Base-by-base conservation (phyloP, 73 alveolate genomes). In the Effrenium voratum region DNA sequence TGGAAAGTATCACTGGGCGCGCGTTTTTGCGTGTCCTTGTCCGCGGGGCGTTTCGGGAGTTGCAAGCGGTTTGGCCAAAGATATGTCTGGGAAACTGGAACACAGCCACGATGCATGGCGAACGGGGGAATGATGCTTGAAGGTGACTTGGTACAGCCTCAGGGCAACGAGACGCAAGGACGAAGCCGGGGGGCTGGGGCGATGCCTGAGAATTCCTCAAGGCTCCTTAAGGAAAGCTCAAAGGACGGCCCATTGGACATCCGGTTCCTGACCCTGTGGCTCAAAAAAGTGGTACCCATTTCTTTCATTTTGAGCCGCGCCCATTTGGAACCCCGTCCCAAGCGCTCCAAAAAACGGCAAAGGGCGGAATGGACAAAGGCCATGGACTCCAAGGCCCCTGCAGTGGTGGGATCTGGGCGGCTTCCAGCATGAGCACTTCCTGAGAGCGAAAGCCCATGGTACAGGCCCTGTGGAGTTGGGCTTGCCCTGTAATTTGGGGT, bases 321-420 rank as follows among this genome's bases (percentile, higher is more conserved):
- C 83, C 83, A 16, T 13, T 10, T 10, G 3, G 47, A 12, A 43
- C 22, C 86, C 38, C 5, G 36, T 3, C 55, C 40, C 6, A 19
- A 15, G 10, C 13, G 47, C 36, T 5, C 36, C 30, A 5, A n/a
- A n/a, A n/a, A n/a, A n/a, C n/a, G n/a, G n/a, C n/a, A n/a, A n/a
- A n/a, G n/a, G n/a, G n/a, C n/a, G n/a, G n/a, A n/a, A n/a, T n/a
- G n/a, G n/a, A n/a, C n/a, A n/a, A n/a, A n/a, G n/a, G n/a, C n/a
- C n/a, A n/a, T n/a, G 57, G 13, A 34, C 36, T 12, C 41, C 40
- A 3, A 2, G 32, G 5, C 79, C 41, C 73, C 72, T 8, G 76
- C 97, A 90, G 57, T 90, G 97, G 52, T 90, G 97, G 19, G 97
- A 90, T 44, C 97, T 55, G 38, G 97, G 97, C 2, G 97, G 97